A percentile compares a stretch with the other conserved stretches of the same genome.
These are phyloP conservation scores for Kurtzmaniella quercitrusa DNA, from an alignment of 1,139 yeast species.

Conservation along the genomic window DNA sequence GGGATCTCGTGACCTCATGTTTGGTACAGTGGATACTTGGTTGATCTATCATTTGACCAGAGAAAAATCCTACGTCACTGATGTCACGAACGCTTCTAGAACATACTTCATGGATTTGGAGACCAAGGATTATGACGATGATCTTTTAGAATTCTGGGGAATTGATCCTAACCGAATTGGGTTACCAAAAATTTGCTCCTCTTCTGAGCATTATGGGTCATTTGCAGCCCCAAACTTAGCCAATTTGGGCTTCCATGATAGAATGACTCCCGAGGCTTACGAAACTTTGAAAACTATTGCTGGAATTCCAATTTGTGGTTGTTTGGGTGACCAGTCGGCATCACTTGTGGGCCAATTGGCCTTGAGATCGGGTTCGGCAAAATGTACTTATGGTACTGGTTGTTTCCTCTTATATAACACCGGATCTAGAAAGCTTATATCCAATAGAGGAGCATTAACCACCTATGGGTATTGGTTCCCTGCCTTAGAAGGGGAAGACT, in stretches of 20 bases:
- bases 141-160: constrained; percentile 72
- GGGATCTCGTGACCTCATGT: constrained; percentile 73
- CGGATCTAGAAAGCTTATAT: constrained; percentile 61
- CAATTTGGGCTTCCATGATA: constrained; percentile 48
- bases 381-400: constrained; percentile 98
- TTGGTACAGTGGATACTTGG: constrained; percentile 96
- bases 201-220: constrained; percentile 76
- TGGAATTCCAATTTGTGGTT: constrained; percentile 79
- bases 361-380: constrained; percentile 77
- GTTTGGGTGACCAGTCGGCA: constrained; percentile 93
- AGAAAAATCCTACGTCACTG: constrained; percentile 71
- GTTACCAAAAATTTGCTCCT: constrained; percentile 77
- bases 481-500: constrained; percentile 44
- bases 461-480: constrained; percentile 92
- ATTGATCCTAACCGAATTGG: constrained; percentile 66
- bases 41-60: constrained; percentile 79
- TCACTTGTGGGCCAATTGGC: constrained; percentile 93
- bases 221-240: constrained; percentile 57
- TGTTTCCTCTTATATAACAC: constrained; percentile 89
- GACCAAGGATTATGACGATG: constrained; percentile 72
- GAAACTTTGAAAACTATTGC: constrained; percentile 45
- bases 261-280: constrained; percentile 48
- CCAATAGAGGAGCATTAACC: constrained; percentile 79
- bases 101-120: constrained; percentile 87
- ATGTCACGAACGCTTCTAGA: constrained; percentile 87